Percentiles rank a stretch among this genome's conserved stretches.
phyloP scores from a whole-genome alignment of 768 basidiomycete genomes.

The Leucocoprinus sp. region DNA sequence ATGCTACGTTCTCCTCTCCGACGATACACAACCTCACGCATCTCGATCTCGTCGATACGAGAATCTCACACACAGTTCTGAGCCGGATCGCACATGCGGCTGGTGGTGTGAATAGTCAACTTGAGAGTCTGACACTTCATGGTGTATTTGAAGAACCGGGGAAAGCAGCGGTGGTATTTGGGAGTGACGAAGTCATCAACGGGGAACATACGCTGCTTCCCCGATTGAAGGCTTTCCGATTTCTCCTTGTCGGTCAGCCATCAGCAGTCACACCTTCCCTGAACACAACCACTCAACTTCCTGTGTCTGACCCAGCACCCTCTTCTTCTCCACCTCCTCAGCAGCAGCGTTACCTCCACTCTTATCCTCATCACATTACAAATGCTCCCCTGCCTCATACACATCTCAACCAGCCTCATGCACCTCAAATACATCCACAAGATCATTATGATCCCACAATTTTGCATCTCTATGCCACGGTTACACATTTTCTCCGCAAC shows the following conservation, averaged over 20 bases:
- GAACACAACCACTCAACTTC: slow-evolving; percentile 35
- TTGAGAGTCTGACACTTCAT: slow-evolving; percentile 57
- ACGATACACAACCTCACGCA: slow-evolving; percentile 62
- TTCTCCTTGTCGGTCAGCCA: slow-evolving; percentile 50
- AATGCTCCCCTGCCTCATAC: neutral
- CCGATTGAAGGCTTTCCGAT: slow-evolving; percentile 53
- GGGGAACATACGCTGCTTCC: slow-evolving; percentile 54
- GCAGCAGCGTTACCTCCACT: neutral
- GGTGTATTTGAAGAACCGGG: slow-evolving; percentile 55
- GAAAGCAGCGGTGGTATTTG: slow-evolving; percentile 52
- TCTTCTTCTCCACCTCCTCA: neutral
- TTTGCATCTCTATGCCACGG: slow-evolving; percentile 38
- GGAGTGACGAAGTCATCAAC: slow-evolving; percentile 52
- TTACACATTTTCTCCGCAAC: slow-evolving; percentile 44
- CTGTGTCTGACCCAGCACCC: neutral
- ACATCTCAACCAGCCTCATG: neutral
- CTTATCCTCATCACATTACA: neutral
- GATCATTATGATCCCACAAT: slow-evolving; percentile 9
- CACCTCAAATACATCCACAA: slow-evolving; percentile 4
- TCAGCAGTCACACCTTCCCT: neutral
- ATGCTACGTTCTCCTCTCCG: slow-evolving; percentile 51
- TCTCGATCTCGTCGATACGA: slow-evolving; percentile 62
- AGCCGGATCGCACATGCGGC: slow-evolving; percentile 56
- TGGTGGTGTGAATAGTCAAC: slow-evolving; percentile 19
- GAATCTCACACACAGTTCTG: slow-evolving; percentile 56